A percentile compares a stretch with the other conserved stretches of the same genome.
phyloP scores from a whole-genome alignment of 1,284 basidiomycete species.

The Moesziomyces antarcticus region DNA sequence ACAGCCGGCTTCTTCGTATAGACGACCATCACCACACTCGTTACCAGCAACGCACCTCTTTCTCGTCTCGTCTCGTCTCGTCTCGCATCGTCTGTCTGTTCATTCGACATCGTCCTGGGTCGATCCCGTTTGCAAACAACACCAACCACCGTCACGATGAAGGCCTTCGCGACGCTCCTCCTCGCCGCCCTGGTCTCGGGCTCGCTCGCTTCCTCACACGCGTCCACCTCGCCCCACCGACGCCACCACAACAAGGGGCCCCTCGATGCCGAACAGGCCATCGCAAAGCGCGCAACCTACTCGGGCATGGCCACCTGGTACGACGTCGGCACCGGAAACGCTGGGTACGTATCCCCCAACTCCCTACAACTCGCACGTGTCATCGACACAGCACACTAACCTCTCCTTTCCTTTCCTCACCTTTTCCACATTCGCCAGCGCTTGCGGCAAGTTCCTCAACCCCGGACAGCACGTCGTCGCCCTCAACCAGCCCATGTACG shows the following conservation, averaged over 20 bases:
- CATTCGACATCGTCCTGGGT: background rate
- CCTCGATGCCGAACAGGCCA: constrained; percentile 21
- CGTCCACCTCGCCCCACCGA: constrained; percentile 8
- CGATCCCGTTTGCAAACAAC: background rate
- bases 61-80: constrained; percentile 2
- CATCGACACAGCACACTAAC: background rate
- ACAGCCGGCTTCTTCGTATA: constrained; percentile 3
- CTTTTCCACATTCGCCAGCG: constrained; percentile 17
- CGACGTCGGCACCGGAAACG: constrained; percentile 57
- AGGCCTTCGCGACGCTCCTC: constrained; percentile 30
- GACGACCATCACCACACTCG: constrained; percentile 13
- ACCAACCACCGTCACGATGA: constrained; percentile 17
- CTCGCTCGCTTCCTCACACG: constrained; percentile 34
- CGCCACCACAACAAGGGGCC: constrained; percentile 39
- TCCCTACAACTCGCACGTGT: no score
- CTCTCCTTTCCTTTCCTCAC: background rate
- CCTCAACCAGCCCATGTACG: constrained; percentile 62
- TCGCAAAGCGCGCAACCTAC: constrained; percentile 48
- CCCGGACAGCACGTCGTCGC: constrained; percentile 56
- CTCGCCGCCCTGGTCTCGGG: constrained; percentile 32
- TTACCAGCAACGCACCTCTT: constrained; percentile 16
- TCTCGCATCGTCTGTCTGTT: constrained; percentile 3
- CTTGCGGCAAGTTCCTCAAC: constrained; percentile 52
- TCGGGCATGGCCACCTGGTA: constrained; percentile 60
- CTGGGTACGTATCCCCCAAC: constrained; percentile 49